A percentile compares a stretch with the other conserved stretches of the same genome.
These are phyloP conservation scores for Ogataea wickerhamii DNA, from an alignment of 805 yeast genomes.

Conservation along the genomic window DNA sequence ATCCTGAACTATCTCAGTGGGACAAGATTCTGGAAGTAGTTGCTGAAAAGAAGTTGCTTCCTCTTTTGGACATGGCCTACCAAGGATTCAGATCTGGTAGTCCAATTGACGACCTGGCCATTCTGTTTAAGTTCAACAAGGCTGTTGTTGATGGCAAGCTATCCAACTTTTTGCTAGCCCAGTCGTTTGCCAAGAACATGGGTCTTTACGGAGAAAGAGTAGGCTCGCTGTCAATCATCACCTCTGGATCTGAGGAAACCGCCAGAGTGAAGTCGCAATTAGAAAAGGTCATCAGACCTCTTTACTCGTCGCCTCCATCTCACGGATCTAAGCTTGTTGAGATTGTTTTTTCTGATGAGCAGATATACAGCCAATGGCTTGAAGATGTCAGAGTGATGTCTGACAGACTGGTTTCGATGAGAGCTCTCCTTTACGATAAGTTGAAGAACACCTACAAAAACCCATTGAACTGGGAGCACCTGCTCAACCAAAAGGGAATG, in stretches of 20 bases:
- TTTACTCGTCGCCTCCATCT: conserved; percentile 91
- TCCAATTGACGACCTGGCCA: conserved; percentile 61
- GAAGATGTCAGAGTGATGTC: conserved; percentile 76
- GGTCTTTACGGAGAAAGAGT: conserved; percentile 95
- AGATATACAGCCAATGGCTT: conserved; percentile 71
- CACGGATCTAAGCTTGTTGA: conserved; percentile 91
- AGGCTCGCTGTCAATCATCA: conserved; percentile 70
- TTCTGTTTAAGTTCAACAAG: conserved; percentile 40
- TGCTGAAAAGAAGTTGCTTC: conserved; percentile 57
- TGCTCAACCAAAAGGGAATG: conserved; percentile 92
- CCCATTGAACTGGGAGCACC: conserved; percentile 78
- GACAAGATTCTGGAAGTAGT: conserved; percentile 63
- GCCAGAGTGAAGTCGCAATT: conserved; percentile 58
- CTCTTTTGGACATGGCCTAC: conserved; percentile 90
- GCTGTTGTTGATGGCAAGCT: conserved; percentile 46
- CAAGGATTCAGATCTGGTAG: conserved; percentile 93
- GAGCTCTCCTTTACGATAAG: conserved; percentile 58
- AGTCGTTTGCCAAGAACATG: conserved; percentile 92
- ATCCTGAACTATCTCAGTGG: conserved; percentile 83
- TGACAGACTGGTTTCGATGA: conserved; percentile 69
- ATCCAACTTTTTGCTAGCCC: conserved; percentile 63
- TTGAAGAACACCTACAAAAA: conserved; percentile 48
- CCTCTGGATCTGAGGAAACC: conserved; percentile 52
- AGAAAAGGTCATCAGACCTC: conserved; percentile 78
- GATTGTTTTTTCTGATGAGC: conserved; percentile 59